phyloP scores from a whole-genome alignment of 768 basidiomycete genomes.

The Psilocybe azurescens region DNA sequence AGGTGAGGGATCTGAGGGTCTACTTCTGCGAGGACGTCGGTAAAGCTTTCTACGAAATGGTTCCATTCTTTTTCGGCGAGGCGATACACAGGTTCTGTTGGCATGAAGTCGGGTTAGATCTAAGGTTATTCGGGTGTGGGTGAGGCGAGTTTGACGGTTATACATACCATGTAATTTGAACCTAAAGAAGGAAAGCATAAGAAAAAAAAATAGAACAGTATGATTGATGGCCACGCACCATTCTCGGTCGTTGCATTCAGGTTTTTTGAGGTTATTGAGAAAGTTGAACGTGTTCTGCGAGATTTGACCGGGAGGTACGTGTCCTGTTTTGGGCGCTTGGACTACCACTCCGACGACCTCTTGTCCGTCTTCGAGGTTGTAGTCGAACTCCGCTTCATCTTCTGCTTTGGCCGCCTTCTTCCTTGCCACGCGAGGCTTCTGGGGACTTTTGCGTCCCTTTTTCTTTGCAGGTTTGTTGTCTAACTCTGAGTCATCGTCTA shows the following conservation, averaged over 20 bases:
- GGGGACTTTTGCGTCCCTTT: conserved; percentile 22
- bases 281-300: conserved; percentile 89
- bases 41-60: conserved; percentile 77
- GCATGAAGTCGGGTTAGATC: not conserved
- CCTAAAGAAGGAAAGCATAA: conserved; percentile 45
- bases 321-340: conserved; percentile 83
- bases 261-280: conserved; percentile 68
- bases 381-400: conserved; percentile 33
- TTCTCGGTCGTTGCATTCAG: conserved; percentile 82
- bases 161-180: conserved; percentile 78
- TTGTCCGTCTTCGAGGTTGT: conserved; percentile 59
- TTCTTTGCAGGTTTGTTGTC: conserved; percentile 8
- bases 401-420: conserved; percentile 23
- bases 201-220: not conserved
- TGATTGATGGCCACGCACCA: conserved; percentile 51
- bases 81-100: conserved; percentile 78
- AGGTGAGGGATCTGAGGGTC: conserved; percentile 88
- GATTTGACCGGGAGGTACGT: conserved; percentile 84
- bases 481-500: conserved; percentile 45
- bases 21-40: conserved; percentile 65
- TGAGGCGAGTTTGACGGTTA: not conserved
- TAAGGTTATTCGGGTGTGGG: not conserved
- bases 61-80: conserved; percentile 91
- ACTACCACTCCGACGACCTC: conserved; percentile 78
- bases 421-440: conserved; percentile 26